Evolutionary conservation across 108 stramenopile genomes (phyloP), one percentile per base, ranked within the genome.

Genomic region (Conticribra weissflogii): DNA sequence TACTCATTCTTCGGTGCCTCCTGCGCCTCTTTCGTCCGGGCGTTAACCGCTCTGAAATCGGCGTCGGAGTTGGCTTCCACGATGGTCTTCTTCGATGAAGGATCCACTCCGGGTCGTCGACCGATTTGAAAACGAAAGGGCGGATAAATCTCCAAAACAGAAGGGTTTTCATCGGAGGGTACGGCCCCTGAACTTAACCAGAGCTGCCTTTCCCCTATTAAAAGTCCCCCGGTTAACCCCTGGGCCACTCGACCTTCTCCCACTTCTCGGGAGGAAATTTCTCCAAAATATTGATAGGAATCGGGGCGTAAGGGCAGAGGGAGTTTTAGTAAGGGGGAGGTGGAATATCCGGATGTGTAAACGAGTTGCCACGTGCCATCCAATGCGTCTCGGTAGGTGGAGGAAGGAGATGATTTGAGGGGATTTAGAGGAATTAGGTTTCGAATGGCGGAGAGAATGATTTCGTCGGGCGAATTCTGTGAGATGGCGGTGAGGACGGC

Each of bases 101-200:
- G 29, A 23, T 27, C 29, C 4, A 63, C 29, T 25, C 24, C 22
- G 16, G 78, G 59, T 14, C 24, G 24, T 25, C 63, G 27, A 14
- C 84, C 84, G 17, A 84, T 41, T 59, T 91, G 74, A 24, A 91
- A 79, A 15, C 89, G 87, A 85, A 91, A 91, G 32, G 89, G 89
- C 15, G 89, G 89, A 62, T 76, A 66, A 27, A 91, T 91, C 45
- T 85, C 83, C 57, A 90, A 51, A 9, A 74, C 68, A 12, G 76
- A 82, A 3, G 81, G 69, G 72, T 85, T 54, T 3, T 62, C 50
- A 29, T 59, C 14, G 19, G 66, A 67, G 52, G 65, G 76, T 66
- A 88, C 21, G 55, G 70, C 68, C 71, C 81, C 51, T 25, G 58
- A 51, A 51, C 51, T 48, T 55, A 68, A 17, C 75, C 75, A 76